phyloP scores from a whole-genome alignment of 148 eudicot genomes.

The Silene uniflora region DNA sequence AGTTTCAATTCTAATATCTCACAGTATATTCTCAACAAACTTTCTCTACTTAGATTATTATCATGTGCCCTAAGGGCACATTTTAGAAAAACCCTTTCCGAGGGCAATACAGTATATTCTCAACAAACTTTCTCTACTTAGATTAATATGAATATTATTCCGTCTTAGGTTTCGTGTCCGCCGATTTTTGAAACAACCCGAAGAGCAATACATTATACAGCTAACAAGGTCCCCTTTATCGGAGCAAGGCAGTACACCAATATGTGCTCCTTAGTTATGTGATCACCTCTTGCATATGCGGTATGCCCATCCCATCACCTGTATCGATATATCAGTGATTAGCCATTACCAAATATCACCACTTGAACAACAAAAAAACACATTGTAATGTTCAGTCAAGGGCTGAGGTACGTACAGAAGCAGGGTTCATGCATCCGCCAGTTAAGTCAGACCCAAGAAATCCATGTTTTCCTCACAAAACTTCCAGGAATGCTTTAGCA shows the following conservation, averaged over 20 bases:
- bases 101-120: too few species aligned
- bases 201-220: slow-evolving; percentile 65
- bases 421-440: slow-evolving; percentile 95
- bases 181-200: slow-evolving; percentile 31
- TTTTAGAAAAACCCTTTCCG: too few species aligned
- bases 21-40: too few species aligned
- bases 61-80: too few species aligned
- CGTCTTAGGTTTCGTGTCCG: slow-evolving; percentile 36
- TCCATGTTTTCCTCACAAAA: slow-evolving; percentile 88
- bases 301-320: slow-evolving; percentile 99
- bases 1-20: too few species aligned
- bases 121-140: too few species aligned
- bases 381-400: neutral
- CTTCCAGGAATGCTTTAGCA: slow-evolving; percentile 64
- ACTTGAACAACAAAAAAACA: neutral
- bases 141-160: slow-evolving; percentile 21
- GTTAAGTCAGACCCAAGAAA: slow-evolving; percentile 87
- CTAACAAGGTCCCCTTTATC: slow-evolving; percentile 61
- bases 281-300: slow-evolving; percentile 83
- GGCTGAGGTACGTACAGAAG: slow-evolving; percentile 55
- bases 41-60: too few species aligned
- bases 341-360: neutral
- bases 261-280: slow-evolving; percentile 80
- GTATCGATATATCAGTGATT: slow-evolving; percentile 2
- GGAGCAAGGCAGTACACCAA: slow-evolving; percentile 96